Evolutionary conservation across 108 stramenopile genomes (phyloP), one percentile per base, ranked within the genome.

Genomic region (Cyclostephanos invisitatus): DNA sequence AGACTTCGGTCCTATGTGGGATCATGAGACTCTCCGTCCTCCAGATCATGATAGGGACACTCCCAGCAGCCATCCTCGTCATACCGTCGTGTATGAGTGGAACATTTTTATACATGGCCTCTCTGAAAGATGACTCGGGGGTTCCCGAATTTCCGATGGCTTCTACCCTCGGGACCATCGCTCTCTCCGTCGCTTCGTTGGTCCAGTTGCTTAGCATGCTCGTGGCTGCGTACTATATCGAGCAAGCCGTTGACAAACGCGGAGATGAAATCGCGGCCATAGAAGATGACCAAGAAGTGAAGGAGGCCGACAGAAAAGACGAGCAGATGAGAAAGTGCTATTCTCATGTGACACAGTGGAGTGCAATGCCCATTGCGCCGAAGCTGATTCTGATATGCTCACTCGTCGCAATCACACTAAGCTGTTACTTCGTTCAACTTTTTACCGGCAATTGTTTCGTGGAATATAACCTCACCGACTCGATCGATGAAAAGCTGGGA

Each of bases 1-100:
- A 84, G 54, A 87, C 86, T 6, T 76, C 74, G 8, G 89, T 89
- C 18, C 36, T 86, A 25, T 87, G 86, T 55, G 89, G 89, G 21
- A 83, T 89, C 44, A 78, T 89, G 81, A 56, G 73, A 11, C 71
- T 89, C 24, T 44, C 70, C n/a, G 60, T 89, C 5, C 44, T 67
- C n/a, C 86, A 81, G 42, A 86, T 87, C 55, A 69, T 89, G 37
- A 3, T 89, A n/a, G 89, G 89, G 11, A 87, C 89, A 10, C 46
- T 75, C 29, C 89, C 89, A 48, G 72, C 86, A 2, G 51, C 85
- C 35, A 64, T 86, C 12, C 80, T 89, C 18, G 85, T 87, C 29
- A 55, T 85, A 2, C 89, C 89, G 38, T 85, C 84, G 4, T 66
- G 84, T 57, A 32, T 87, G 14, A 79, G 83, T n/a, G 89, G 89